Evolutionary conservation across 1,284 basidiomycete genomes (phyloP).

Genomic region (Rhizoctonia solani): DNA sequence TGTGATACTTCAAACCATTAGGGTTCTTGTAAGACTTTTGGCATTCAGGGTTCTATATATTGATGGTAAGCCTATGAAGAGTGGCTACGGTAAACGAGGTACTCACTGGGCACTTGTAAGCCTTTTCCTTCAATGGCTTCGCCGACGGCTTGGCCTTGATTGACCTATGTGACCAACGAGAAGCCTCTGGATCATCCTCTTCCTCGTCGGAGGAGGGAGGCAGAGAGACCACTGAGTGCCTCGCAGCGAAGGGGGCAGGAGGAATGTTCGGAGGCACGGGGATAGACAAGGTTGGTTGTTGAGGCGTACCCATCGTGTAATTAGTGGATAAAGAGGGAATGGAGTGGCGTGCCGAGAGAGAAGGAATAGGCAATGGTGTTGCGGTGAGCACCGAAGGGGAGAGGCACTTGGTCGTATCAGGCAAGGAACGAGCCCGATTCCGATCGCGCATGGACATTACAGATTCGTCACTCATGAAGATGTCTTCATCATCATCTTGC

Average conservation of each 20-base stretch:
- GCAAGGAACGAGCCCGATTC: constrained; percentile 15
- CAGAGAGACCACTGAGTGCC: constrained; percentile 12
- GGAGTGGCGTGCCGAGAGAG: constrained; percentile 29
- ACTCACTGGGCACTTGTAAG: constrained; percentile 32
- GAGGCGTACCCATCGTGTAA: constrained; percentile 9
- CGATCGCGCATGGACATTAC: constrained; percentile 32
- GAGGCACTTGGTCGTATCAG: constrained; percentile 33
- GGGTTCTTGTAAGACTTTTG: constrained; percentile 39
- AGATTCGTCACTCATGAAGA: constrained; percentile 33
- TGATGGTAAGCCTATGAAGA: neutral
- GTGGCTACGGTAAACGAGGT: neutral
- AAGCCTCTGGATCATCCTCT: neutral
- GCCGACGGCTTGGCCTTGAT: constrained; percentile 30
- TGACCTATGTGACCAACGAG: constrained; percentile 23
- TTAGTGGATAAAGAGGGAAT: constrained; percentile 22
- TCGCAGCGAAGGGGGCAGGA: neutral
- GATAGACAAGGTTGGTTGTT: constrained; percentile 13
- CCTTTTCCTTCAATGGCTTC: constrained; percentile 33
- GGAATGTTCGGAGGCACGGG: constrained; percentile 26
- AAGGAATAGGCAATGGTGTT: neutral
- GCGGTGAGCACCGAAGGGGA: constrained; percentile 23
- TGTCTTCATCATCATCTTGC: constrained; percentile 27
- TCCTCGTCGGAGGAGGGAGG: constrained; percentile 22
- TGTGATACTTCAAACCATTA: constrained; percentile 38
- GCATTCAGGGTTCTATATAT: constrained; percentile 28